These are phyloP conservation scores for Maudiozyma humilis DNA, from an alignment of 1,139 yeast species.

Conservation along the genomic window DNA sequence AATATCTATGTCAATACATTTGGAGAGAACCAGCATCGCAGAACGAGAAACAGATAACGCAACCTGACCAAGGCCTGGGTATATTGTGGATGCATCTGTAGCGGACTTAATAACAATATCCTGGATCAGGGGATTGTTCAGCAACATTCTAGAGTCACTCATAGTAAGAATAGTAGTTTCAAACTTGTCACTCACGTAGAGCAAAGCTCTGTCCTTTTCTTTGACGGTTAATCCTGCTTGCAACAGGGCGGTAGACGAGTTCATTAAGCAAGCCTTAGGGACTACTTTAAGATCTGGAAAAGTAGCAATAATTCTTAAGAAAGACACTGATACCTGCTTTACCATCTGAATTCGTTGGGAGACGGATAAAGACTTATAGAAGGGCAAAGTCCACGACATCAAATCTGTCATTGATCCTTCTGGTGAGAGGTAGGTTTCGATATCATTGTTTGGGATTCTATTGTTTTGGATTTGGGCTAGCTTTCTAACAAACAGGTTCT, in stretches of 20 bases:
- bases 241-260: slow-evolving; percentile 29
- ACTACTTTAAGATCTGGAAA: slow-evolving; percentile 20
- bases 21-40: slow-evolving; percentile 39
- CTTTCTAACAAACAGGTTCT: slow-evolving; percentile 19
- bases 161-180: slow-evolving; percentile 37
- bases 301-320: slow-evolving; percentile 26
- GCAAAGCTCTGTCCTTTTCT: slow-evolving; percentile 24
- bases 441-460: slow-evolving; percentile 27
- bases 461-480: slow-evolving; percentile 24
- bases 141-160: slow-evolving; percentile 38
- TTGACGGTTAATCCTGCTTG: slow-evolving; percentile 26
- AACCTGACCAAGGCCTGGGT: slow-evolving; percentile 28
- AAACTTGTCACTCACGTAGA: slow-evolving; percentile 25
- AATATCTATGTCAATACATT: slow-evolving; percentile 49
- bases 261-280: slow-evolving; percentile 31
- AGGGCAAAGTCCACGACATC: slow-evolving; percentile 31
- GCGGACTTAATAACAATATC: slow-evolving; percentile 36
- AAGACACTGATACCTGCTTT: slow-evolving; percentile 29
- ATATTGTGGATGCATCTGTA: slow-evolving; percentile 27
- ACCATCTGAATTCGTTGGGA: slow-evolving; percentile 32
- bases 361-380: slow-evolving; percentile 27
- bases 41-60: slow-evolving; percentile 29
- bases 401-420: slow-evolving; percentile 29
- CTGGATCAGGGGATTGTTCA: slow-evolving; percentile 33
- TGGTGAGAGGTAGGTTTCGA: slow-evolving; percentile 23